Base-by-base conservation (phyloP, 345 rosid species). In the Ceriops tagal region DNA sequence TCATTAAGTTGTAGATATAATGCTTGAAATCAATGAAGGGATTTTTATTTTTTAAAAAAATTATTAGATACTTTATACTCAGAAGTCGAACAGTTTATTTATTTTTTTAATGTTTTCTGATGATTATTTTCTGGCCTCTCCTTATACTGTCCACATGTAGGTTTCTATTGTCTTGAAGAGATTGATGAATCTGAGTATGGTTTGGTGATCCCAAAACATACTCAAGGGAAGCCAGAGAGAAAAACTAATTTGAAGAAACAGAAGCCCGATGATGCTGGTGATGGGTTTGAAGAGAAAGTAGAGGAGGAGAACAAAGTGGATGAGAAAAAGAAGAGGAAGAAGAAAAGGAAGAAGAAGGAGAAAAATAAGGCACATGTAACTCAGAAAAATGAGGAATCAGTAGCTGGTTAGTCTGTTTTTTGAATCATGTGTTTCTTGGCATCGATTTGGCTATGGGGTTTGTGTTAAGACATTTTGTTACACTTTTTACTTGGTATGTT, bases 91-190 rank as follows among this genome's bases (percentile, higher is more conserved):
- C 19, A 15, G 49, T 43, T 43, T 2, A 18, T 2, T 43, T 0
- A 0, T 13, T 43, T 3, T 2, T 3, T 13, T 13, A 43, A 13
- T 3, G 1, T 13, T 62, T 39, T 34, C 35, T 39, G 26, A 13
- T 39, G 57, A 8, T 4, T 67, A 22, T 30, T 34, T 57, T 56
- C 65, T 63, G 56, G 6, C 59, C 6, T 24, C 28, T 56, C 22
- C 59, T 65, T 46, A 15, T 39, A 35, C 57, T 9, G 60, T 20
- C 10, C 43, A 67, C 62, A 21, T 73, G 72, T 72, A 93, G 97
- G 96, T 26, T 91, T 93, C 83, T 92, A 88, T 73, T 88, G 93
- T 16, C 95, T 93, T 9, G 98, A 93, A 64, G 98, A 93, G 84
- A 83, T 93, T 76, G 92, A 91, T 61, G 96, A 86, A 79, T 82